phyloP scores from a whole-genome alignment of 2,329 filamentous ascomycete genomes.

The Paecilomyces variotii region DNA sequence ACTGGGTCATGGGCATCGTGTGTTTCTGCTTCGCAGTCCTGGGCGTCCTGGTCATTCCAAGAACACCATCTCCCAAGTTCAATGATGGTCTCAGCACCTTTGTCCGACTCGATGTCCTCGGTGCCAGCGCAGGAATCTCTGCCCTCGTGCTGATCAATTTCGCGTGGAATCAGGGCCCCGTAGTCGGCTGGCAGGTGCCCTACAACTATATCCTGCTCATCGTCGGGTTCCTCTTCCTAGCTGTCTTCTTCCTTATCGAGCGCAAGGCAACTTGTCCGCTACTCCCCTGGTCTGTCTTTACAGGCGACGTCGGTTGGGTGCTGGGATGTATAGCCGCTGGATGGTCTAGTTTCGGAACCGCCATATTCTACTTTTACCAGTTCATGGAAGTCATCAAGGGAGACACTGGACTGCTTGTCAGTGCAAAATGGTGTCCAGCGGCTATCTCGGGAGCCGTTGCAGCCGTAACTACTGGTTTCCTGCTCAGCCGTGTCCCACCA shows the following conservation, averaged over 20 bases:
- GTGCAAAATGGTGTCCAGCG: conserved; percentile 19
- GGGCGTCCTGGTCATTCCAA: conserved; percentile 2
- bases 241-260: conserved; percentile 49
- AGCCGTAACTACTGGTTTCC: conserved; percentile 24
- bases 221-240: conserved; percentile 47
- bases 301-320: conserved; percentile 46
- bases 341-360: conserved; percentile 47
- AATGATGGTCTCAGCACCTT: conserved; percentile 18
- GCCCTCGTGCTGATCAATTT: conserved; percentile 57
- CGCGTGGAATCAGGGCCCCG: conserved; percentile 57
- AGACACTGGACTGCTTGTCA: conserved; percentile 19
- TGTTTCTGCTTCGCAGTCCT: conserved; percentile 17
- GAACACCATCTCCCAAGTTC: conserved; percentile 2
- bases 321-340: conserved; percentile 47
- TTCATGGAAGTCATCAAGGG: conserved; percentile 39
- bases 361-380: conserved; percentile 46
- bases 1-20: conserved; percentile 37
- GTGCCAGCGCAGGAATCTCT: conserved; percentile 42
- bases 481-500: conserved; percentile 22
- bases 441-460: conserved; percentile 23
- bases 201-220: conserved; percentile 51
- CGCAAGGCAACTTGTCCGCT: conserved; percentile 43
- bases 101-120: conserved; percentile 29
- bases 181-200: conserved; percentile 49
- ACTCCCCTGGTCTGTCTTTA: conserved; percentile 48